Percentiles rank a stretch among this genome's conserved stretches.
Conservation (phyloP, 2,329 filamentous ascomycete genomes). For the Ceratocystis eucalypticola region DNA sequence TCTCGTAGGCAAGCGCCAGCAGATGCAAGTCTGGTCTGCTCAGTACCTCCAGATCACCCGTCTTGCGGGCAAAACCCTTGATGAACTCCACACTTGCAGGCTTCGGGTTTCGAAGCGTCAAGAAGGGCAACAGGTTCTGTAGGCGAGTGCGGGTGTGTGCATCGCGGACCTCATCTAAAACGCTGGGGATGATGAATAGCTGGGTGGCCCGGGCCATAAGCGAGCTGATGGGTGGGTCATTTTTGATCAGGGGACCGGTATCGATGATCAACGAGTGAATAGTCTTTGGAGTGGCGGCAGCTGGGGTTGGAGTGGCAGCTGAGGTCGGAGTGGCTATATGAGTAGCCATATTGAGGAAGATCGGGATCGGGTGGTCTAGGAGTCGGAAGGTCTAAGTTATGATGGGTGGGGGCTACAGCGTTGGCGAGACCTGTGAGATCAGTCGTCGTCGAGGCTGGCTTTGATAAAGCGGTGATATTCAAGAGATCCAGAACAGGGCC, state of each 20-base stretch:
- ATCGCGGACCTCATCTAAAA: constrained; percentile 81
- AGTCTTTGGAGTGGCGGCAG: constrained; percentile 37
- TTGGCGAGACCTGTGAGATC: too few species aligned
- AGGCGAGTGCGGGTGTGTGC: constrained; percentile 65
- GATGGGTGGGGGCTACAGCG: too few species aligned
- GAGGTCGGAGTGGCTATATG: constrained; percentile 17
- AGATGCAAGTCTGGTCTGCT: constrained; percentile 83
- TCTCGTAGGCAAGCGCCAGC: constrained; percentile 78
- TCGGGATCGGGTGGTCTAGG: not conserved
- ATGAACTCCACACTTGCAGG: constrained; percentile 68
- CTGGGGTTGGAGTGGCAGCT: constrained; percentile 27
- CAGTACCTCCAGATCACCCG: constrained; percentile 76
- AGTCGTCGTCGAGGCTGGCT: too few species aligned
- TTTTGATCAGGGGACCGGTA: constrained; percentile 85
- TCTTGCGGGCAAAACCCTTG: constrained; percentile 72
- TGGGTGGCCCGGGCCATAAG: constrained; percentile 63
- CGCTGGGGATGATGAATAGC: constrained; percentile 71
- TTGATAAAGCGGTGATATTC: not conserved
- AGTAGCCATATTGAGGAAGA: not conserved
- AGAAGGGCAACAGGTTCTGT: constrained; percentile 76
- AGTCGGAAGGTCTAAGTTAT: not conserved
- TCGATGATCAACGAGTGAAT: constrained; percentile 80
- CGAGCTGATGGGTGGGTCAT: constrained; percentile 72
- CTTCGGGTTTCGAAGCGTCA: constrained; percentile 60
- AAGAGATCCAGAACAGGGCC: not conserved